Evolutionary conservation across 2,329 filamentous ascomycete genomes (phyloP).

Genomic region (Aspergillus nomiae): DNA sequence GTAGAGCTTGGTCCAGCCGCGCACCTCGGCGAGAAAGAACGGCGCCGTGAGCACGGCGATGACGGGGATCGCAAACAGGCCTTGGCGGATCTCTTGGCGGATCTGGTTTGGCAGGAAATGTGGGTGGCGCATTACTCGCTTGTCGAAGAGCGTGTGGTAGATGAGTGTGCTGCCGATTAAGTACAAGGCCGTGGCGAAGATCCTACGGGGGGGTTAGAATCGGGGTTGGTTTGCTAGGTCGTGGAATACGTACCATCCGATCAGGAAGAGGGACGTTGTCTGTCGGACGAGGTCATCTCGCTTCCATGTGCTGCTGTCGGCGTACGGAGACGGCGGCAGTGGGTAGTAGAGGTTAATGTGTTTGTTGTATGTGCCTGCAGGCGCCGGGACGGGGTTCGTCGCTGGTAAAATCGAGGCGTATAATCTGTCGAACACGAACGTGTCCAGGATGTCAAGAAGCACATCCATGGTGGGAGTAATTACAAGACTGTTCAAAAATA

Average conservation of each 20-base stretch:
- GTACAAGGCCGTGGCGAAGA: constrained; percentile 82
- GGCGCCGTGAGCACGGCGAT: constrained; percentile 81
- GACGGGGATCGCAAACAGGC: constrained; percentile 71
- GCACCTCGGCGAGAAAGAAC: constrained; percentile 79
- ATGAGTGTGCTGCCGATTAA: constrained; percentile 79
- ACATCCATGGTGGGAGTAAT: constrained; percentile 70
- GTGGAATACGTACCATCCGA: constrained; percentile 27
- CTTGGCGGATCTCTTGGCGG: constrained; percentile 77
- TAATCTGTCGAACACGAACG: constrained; percentile 71
- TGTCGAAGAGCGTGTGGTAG: constrained; percentile 88
- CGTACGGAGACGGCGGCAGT: constrained; percentile 30
- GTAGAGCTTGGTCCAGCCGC: constrained; percentile 84
- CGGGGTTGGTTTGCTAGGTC: background rate
- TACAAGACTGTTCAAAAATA: background rate
- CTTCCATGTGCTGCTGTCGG: constrained; percentile 30
- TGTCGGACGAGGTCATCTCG: constrained; percentile 33
- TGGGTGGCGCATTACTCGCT: constrained; percentile 80
- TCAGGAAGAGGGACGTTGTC: constrained; percentile 30
- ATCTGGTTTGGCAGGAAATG: constrained; percentile 95
- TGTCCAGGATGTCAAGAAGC: constrained; percentile 77
- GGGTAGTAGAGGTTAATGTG: constrained; percentile 30
- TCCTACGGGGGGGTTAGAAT: constrained; percentile 54
- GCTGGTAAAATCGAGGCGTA: constrained; percentile 58
- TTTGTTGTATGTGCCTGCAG: constrained; percentile 21
- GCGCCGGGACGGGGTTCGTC: background rate